A percentile compares a stretch with the other conserved stretches of the same genome.
Evolutionary conservation across 768 basidiomycete genomes (phyloP).

Genomic region (Trametes maxima): DNA sequence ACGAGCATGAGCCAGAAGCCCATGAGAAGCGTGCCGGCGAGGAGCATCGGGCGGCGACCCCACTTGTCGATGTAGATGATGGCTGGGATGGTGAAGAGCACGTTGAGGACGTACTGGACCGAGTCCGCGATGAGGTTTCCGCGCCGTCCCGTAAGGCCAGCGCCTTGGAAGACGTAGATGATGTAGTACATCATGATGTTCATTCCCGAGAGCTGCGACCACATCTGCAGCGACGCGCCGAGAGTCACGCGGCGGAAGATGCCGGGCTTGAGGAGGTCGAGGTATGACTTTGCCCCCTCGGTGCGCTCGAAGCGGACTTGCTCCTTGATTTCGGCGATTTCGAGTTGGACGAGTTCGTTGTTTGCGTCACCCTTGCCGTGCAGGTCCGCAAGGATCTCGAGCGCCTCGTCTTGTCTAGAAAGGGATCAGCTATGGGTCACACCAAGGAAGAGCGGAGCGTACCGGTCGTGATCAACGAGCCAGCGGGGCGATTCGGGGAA

Average conservation of each 20-base stretch:
- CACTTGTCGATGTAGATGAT: constrained; percentile 73
- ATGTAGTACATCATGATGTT: constrained; percentile 80
- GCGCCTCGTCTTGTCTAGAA: constrained; percentile 54
- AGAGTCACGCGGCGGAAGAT: constrained; percentile 72
- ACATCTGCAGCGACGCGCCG: constrained; percentile 75
- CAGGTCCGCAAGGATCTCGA: constrained; percentile 73
- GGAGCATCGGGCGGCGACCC: constrained; percentile 78
- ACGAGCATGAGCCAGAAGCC: constrained; percentile 78
- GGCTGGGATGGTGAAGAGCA: constrained; percentile 46
- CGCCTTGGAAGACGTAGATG: constrained; percentile 75
- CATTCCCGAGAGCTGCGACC: constrained; percentile 78
- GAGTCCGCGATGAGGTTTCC: constrained; percentile 75
- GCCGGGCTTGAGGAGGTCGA: constrained; percentile 65
- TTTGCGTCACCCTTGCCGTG: constrained; percentile 63
- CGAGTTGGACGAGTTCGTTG: constrained; percentile 66
- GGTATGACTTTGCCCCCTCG: constrained; percentile 71
- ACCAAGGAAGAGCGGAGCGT: no score
- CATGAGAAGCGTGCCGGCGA: constrained; percentile 67
- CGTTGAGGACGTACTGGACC: constrained; percentile 55
- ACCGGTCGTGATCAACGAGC: constrained; percentile 61
- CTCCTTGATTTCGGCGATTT: constrained; percentile 65
- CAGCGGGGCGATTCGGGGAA: constrained; percentile 73
- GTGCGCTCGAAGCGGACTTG: constrained; percentile 62
- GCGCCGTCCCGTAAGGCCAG: constrained; percentile 75
- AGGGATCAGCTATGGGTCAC: no score